These are phyloP conservation scores for Lophium mytilinum DNA, from an alignment of 495 filamentous ascomycete genomes.

Conservation along the genomic window DNA sequence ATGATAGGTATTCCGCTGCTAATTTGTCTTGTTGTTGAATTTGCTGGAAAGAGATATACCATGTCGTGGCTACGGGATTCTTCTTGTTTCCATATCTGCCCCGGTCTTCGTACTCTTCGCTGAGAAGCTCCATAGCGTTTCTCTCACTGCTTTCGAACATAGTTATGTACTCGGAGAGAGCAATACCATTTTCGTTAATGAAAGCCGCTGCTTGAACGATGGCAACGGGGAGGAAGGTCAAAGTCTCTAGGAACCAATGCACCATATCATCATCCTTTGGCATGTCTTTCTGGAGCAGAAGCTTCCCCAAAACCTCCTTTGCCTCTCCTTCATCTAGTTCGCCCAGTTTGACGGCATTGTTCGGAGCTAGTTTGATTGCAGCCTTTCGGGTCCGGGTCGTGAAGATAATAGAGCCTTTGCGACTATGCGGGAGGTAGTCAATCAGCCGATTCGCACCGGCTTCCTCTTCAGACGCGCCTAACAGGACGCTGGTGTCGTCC, in stretches of 20 bases:
- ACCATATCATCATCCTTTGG: not conserved
- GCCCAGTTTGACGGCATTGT: not conserved
- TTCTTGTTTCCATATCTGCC: conserved; percentile 1
- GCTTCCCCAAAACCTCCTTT: not conserved
- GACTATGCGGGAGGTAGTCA: conserved; percentile 12
- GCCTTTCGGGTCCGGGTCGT: conserved; percentile 14
- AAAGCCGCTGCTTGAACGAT: conserved; percentile 26
- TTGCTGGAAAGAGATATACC: conserved; percentile 15
- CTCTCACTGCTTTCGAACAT: conserved; percentile 9
- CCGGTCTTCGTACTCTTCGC: conserved; percentile 13
- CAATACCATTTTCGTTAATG: conserved; percentile 15
- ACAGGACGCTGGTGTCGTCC: conserved; percentile 13
- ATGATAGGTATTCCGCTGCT: conserved; percentile 15
- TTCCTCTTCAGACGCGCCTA: not conserved
- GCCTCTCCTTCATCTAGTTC: not conserved
- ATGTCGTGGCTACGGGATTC: conserved; percentile 19
- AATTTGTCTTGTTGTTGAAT: conserved; percentile 4
- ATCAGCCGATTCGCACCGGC: not conserved
- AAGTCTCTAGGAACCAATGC: not conserved
- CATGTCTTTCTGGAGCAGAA: not conserved
- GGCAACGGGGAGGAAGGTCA: conserved; percentile 21
- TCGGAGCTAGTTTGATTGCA: conserved; percentile 2
- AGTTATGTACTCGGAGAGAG: conserved; percentile 12
- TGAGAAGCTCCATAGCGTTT: conserved; percentile 8
- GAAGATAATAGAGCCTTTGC: conserved; percentile 13